A percentile compares a stretch with the other conserved stretches of the same genome.
Evolutionary conservation across 148 eudicot species (phyloP).

Genomic region (Camellia granthamiana): DNA sequence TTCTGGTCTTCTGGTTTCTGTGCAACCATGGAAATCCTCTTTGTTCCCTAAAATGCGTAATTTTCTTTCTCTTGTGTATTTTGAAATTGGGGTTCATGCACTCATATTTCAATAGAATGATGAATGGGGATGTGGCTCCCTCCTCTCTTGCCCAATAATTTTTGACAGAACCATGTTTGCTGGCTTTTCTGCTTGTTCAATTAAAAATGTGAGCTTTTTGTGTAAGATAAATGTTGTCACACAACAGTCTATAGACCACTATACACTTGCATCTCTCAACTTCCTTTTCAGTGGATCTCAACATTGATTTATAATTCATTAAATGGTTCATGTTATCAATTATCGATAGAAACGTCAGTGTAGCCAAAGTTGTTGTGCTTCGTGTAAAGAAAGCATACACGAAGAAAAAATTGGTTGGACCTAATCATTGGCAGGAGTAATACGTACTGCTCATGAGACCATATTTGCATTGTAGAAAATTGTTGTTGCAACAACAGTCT

Average conservation of each 20-base stretch:
- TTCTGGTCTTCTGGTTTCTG: constrained; percentile 1
- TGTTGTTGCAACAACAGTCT: not conserved
- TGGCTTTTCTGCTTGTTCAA: not conserved
- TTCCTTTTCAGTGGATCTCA: not conserved
- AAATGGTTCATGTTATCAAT: not conserved
- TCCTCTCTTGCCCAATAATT: not conserved
- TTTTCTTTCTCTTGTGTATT: not conserved
- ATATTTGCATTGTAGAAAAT: not conserved
- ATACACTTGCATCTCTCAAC: not conserved
- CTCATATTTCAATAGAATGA: not conserved
- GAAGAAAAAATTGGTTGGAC: not conserved
- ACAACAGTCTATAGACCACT: not conserved
- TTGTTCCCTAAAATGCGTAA: not conserved
- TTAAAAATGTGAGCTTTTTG: not conserved
- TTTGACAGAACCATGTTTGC: not conserved
- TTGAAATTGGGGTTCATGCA: not conserved
- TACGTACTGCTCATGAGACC: not conserved
- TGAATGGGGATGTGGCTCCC: not conserved
- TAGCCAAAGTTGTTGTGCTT: not conserved
- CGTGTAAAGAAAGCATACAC: not conserved
- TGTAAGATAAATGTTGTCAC: too few species aligned
- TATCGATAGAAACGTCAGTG: not conserved
- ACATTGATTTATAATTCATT: not conserved
- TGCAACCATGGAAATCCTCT: not conserved
- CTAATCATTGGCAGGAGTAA: not conserved